Base-by-base conservation (phyloP, 768 basidiomycete genomes). In the Lentinus brumalis region DNA sequence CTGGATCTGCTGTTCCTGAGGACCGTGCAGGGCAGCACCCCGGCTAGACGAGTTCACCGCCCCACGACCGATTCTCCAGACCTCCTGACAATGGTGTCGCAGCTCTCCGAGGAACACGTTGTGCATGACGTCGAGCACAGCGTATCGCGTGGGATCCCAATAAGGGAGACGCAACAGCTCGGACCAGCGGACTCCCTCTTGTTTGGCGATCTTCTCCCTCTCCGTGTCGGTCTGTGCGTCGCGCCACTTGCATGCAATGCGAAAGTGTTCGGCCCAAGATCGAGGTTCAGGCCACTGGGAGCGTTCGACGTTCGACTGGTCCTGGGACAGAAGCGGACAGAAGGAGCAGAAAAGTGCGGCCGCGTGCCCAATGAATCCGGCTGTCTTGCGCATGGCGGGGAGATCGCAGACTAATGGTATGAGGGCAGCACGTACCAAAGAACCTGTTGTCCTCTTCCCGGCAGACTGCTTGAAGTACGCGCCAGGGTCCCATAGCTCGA, bases 101-200 rank as follows among this genome's bases (percentile, higher is more conserved):
- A 35, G 32, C 10, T 35, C 32, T 9, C 75, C 74, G 1, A 79
- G 70, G 44, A 74, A 71, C 0, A 79, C 62, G 18, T 67, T 71
- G 63, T 81, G 79, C 78, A 79, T 79, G 6, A 73, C 53, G 53
- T 81, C 78, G 9, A 79, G 62, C 1, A 76, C 66, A 12, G 70
- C 50, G 50, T 63, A 73, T 12, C 56, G 51, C 9, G 67, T 63
- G 2, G 71, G 70, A 58, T 78, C 70, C 71, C 77, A 79, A 59
- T 81, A 81, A 0, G 73, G 72, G 7, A 81, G 70, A 5, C 70
- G 32, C 32, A 35, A 10, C 10, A 35, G 32, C 32, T 35, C 32
- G 5, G 32, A 35, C 32, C 32, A 35, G 10, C 32, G 32, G 10
- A 35, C 10, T 5, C 32, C 32, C 5, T 35, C 5, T 10, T 35